phyloP scores from a whole-genome alignment of 2,329 filamentous ascomycete species.

The Trichophyton verrucosum region DNA sequence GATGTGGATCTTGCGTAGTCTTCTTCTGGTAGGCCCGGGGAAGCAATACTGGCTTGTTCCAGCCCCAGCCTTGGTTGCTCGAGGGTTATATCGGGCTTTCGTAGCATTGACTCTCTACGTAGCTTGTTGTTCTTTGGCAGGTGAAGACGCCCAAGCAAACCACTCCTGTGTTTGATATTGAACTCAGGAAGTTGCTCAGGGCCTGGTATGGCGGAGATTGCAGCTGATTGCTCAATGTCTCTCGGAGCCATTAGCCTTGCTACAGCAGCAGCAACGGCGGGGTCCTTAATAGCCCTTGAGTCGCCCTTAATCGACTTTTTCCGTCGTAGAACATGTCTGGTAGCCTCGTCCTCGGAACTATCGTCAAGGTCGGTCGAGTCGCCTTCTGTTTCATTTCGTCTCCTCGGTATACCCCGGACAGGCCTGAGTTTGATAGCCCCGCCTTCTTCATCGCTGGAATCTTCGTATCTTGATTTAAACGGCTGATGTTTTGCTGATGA shows the following conservation, averaged over 20 bases:
- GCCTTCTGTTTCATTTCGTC: conserved; percentile 46
- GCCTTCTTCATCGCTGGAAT: conserved; percentile 62
- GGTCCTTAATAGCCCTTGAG: conserved; percentile 6
- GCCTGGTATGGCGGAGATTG: neutral
- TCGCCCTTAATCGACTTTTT: conserved; percentile 15
- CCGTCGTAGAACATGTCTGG: conserved; percentile 20
- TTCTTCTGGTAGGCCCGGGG: neutral
- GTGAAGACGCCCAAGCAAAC: conserved; percentile 23
- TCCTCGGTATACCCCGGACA: conserved; percentile 49
- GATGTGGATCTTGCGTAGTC: conserved; percentile 12
- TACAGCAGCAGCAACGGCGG: conserved; percentile 5
- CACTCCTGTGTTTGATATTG: conserved; percentile 17
- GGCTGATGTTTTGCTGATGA: conserved; percentile 15
- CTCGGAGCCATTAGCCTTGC: conserved; percentile 1
- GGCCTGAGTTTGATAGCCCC: conserved; percentile 36
- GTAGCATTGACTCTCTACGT: conserved; percentile 34
- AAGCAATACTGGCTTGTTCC: conserved; percentile 26
- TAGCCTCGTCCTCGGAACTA: conserved; percentile 42
- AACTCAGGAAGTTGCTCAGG: neutral
- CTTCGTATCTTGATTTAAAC: conserved; percentile 50
- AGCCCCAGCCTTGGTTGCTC: conserved; percentile 42
- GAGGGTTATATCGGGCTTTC: conserved; percentile 48
- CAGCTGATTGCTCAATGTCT: neutral
- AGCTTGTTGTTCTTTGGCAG: conserved; percentile 20
- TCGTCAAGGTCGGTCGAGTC: conserved; percentile 52